phyloP scores from a whole-genome alignment of 2,329 filamentous ascomycete genomes.

The Ophiobolus disseminans region DNA sequence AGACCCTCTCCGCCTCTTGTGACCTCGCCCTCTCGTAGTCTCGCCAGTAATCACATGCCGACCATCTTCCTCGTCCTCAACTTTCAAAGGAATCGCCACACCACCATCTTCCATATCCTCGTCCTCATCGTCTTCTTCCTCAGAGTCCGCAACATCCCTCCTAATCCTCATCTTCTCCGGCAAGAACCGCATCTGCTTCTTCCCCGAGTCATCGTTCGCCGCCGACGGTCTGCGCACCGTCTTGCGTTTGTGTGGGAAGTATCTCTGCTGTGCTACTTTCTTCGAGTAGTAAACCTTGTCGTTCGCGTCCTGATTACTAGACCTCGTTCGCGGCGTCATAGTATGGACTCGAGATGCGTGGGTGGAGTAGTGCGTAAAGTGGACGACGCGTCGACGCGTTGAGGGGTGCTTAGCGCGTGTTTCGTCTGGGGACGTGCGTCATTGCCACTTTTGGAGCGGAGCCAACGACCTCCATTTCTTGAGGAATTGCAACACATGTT shows the following conservation, averaged over 20 bases:
- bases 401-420: constrained; percentile 25
- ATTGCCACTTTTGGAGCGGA: background rate
- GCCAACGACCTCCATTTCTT: too few relatives aligned
- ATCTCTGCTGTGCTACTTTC: constrained; percentile 36
- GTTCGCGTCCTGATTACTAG: constrained; percentile 31
- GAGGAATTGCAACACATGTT: too few relatives aligned
- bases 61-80: background rate
- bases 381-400: constrained; percentile 32
- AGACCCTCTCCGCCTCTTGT: constrained; percentile 23
- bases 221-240: constrained; percentile 30
- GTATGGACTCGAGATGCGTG: constrained; percentile 1
- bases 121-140: constrained; percentile 20
- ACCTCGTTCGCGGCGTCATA: constrained; percentile 40
- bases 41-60: background rate
- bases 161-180: constrained; percentile 35
- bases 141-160: constrained; percentile 20
- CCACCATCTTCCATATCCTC: constrained; percentile 14
- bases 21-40: constrained; percentile 12
- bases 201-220: constrained; percentile 23
- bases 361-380: background rate
- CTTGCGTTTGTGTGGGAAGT: constrained; percentile 40
- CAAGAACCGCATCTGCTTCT: constrained; percentile 37
- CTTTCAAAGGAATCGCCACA: background rate
- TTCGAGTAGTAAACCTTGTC: constrained; percentile 43
- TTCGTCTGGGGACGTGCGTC: constrained; percentile 8